Conservation (phyloP, 345 rosid species). For the Populus ilicifolia region DNA sequence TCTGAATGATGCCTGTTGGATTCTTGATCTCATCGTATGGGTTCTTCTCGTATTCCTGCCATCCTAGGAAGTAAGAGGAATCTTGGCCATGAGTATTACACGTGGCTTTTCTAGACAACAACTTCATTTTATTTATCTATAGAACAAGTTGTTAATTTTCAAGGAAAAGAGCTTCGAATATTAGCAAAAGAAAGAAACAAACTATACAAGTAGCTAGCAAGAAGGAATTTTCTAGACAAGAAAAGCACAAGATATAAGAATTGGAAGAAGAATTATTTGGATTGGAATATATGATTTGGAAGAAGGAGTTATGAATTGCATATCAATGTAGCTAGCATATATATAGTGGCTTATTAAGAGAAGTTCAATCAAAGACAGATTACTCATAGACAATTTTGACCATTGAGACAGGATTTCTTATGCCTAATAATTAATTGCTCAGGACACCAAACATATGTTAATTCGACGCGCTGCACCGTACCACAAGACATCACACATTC, state of each 20-base stretch:
- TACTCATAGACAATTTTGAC: constrained; percentile 9
- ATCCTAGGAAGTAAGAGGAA: constrained; percentile 31
- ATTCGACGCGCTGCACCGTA: constrained; percentile 18
- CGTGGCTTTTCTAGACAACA: constrained; percentile 17
- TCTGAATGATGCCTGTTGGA: constrained; percentile 37
- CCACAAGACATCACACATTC: constrained; percentile 13
- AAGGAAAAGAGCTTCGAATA: no score
- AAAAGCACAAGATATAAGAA: not conserved
- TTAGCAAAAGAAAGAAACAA: no score
- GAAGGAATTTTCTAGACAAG: not conserved
- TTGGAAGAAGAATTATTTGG: not conserved
- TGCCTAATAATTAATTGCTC: not conserved
- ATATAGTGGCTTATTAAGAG: not conserved
- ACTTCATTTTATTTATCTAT: no score
- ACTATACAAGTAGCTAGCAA: not conserved
- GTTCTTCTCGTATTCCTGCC: constrained; percentile 34
- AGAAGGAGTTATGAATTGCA: no score
- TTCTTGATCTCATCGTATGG: constrained; percentile 25
- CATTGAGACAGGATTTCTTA: constrained; percentile 14
- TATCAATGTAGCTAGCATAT: no score
- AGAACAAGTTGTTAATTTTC: no score
- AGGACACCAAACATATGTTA: not conserved
- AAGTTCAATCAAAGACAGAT: constrained; percentile 1
- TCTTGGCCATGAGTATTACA: constrained; percentile 23
- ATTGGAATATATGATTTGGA: no score